Evolutionary conservation across 768 basidiomycete genomes (phyloP), one percentile per base, ranked within the genome.

Genomic region (Rhodosporidiobolus sp.): DNA sequence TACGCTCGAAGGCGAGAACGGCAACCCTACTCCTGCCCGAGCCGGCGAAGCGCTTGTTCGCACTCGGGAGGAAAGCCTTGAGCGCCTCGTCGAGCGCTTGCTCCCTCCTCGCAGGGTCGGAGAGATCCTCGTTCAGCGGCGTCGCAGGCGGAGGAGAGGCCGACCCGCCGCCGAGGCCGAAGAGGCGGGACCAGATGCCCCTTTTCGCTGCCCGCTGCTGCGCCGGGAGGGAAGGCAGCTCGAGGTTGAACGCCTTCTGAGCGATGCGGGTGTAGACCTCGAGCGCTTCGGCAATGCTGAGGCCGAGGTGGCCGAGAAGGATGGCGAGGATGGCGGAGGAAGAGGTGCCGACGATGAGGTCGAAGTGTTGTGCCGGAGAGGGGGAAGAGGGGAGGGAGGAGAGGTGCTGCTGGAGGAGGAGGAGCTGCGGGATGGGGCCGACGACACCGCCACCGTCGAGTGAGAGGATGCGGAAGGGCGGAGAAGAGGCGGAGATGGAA

Each of bases 361-460:
- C 65, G 53, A 74, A 74, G n/a, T 54, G 68, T 6, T 32, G 32
- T 1, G 28, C 22, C 30, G 59, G 52, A 2, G 45, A 34, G 16
- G 52, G 10, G 19, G 49, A 22, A 20, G 22, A 3, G n/a, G 34
- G 48, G 20, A 19, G 16, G 4, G 34, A 14, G 20, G 35, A 28
- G 56, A 66, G 64, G 22, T 57, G 26, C 3, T 58, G 35, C 3
- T 57, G 17, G 58, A 73, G 67, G 26, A 63, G 59, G 67, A 69
- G 45, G 24, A 73, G 67, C 35, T 69, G 72, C 10, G 68, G 56
- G 28, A 74, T 60, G 11, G 52, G 50, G 16, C 68, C 73, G 20
- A 69, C 63, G 43, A 62, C 52, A 17, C 73, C 68, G n/a, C 73
- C 64, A 19, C 65, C 69, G 57, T 74, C 72, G 55, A 73, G 72